phyloP scores from a whole-genome alignment of 2,329 filamentous ascomycete genomes.

The Aspergillus clavatus region DNA sequence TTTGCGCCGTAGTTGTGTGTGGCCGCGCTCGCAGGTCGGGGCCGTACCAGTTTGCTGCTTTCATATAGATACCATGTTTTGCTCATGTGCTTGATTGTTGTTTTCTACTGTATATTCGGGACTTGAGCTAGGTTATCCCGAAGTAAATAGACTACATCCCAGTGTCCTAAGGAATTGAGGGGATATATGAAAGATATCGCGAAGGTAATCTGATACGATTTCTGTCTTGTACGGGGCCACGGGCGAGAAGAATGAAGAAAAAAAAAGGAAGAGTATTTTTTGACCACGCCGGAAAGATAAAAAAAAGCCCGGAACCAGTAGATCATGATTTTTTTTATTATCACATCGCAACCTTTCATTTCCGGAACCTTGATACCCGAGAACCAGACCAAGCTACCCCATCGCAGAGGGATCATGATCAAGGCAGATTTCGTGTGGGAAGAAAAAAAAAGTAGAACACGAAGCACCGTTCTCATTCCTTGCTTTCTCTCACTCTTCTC shows the following conservation, averaged over 20 bases:
- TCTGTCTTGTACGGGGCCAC: no score
- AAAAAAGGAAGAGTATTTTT: constrained; percentile 11
- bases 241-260: not conserved
- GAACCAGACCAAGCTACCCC: constrained; percentile 8
- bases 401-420: constrained; percentile 1
- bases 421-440: constrained; percentile 1
- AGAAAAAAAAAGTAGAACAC: constrained; percentile 8
- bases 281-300: constrained; percentile 17
- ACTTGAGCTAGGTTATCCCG: no score
- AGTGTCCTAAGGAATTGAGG: no score
- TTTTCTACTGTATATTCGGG: no score
- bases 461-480: no score
- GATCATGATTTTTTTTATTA: constrained; percentile 22
- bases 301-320: constrained; percentile 18
- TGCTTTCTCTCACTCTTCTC: constrained; percentile 7
- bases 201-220: no score
- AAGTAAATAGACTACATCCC: no score
- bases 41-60: no score
- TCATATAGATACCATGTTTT: no score
- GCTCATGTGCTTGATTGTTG: no score
- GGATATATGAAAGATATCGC: no score
- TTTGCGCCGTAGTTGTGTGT: constrained; percentile 3
- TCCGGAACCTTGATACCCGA: constrained; percentile 7
- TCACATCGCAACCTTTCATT: constrained; percentile 18
- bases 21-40: no score